phyloP scores from a whole-genome alignment of 2,329 filamentous ascomycete genomes.

The Venturia asperata region DNA sequence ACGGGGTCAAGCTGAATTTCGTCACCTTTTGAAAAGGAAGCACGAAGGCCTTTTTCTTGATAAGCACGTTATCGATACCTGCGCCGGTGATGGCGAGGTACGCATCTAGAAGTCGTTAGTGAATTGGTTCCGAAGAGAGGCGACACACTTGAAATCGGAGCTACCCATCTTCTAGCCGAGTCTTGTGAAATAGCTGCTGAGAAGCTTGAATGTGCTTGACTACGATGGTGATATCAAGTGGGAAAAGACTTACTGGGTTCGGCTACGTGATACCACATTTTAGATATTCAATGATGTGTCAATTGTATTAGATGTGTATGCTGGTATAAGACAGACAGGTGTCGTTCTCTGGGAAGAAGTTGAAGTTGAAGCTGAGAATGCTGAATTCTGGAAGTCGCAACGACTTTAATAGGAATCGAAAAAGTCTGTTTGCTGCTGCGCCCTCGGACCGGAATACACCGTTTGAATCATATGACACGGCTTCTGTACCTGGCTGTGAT shows the following conservation, averaged over 20 bases:
- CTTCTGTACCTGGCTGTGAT: background rate
- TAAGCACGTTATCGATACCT: slow-evolving; percentile 64
- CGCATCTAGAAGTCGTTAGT: slow-evolving; percentile 21
- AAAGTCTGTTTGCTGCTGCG: background rate
- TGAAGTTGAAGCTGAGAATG: background rate
- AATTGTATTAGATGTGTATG: background rate
- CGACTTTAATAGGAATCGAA: background rate
- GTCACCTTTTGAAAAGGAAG: slow-evolving; percentile 35
- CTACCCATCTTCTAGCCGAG: background rate
- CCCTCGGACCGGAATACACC: background rate
- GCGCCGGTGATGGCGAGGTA: slow-evolving; percentile 84
- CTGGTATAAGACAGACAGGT: background rate
- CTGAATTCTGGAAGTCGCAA: background rate
- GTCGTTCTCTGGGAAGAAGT: too few species aligned
- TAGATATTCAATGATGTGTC: slow-evolving; percentile 19
- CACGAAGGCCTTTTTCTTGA: slow-evolving; percentile 59
- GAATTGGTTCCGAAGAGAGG: too few species aligned
- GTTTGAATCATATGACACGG: background rate
- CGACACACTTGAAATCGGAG: background rate
- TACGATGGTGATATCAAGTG: background rate
- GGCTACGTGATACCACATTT: slow-evolving; percentile 59
- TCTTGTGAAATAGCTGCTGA: background rate
- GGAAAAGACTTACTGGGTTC: background rate
- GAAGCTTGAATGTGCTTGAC: background rate
- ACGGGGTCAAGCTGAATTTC: slow-evolving; percentile 57